Percentiles rank a stretch among this genome's conserved stretches.
These are phyloP conservation scores for Canavalia ensiformis DNA, from an alignment of 306 rosid genomes.

Conservation along the genomic window DNA sequence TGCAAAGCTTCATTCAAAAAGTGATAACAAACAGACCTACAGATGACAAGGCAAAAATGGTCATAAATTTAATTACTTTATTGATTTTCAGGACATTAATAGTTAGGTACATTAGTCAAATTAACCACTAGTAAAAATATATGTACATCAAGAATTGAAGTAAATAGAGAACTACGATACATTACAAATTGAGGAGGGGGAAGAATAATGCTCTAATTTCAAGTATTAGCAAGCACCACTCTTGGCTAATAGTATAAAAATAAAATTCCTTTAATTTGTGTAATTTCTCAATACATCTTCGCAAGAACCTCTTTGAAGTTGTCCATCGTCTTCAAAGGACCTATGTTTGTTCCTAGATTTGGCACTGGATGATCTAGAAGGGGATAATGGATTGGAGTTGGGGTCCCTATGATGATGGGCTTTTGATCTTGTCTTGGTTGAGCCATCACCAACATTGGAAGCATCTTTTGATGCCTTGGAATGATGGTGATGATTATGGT, in stretches of 20 bases:
- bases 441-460: conserved; percentile 38
- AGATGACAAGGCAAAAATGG: background rate
- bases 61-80: background rate
- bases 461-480: conserved; percentile 68
- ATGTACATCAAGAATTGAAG: conserved; percentile 18
- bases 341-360: conserved; percentile 46
- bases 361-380: conserved; percentile 37
- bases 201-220: background rate
- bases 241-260: conserved; percentile 37
- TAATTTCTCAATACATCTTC: conserved; percentile 42
- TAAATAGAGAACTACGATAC: background rate
- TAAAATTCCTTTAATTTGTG: conserved; percentile 31
- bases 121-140: conserved; percentile 2
- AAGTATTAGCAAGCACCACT: conserved; percentile 29
- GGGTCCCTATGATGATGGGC: conserved; percentile 29
- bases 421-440: conserved; percentile 58
- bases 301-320: conserved; percentile 44
- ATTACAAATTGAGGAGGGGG: background rate
- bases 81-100: background rate
- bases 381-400: conserved; percentile 4
- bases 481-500: no score
- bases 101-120: background rate
- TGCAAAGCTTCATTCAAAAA: no score
- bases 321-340: conserved; percentile 49
- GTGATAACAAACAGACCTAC: no score